These are phyloP conservation scores for Chrysoporthe cubensis DNA, from an alignment of 2,329 filamentous ascomycete genomes.

Conservation along the genomic window DNA sequence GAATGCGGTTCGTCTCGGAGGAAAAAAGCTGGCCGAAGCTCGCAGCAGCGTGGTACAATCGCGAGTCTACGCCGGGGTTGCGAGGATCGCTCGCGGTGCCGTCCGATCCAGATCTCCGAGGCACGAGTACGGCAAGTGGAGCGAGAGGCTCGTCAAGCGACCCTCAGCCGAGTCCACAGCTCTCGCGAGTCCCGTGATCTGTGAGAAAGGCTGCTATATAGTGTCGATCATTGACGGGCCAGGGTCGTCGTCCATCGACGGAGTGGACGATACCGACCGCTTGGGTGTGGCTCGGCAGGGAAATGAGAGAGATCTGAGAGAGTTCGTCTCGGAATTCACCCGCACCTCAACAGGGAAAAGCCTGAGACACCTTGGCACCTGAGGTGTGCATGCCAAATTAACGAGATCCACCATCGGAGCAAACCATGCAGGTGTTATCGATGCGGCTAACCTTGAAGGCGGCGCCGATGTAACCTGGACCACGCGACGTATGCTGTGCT, in stretches of 20 bases:
- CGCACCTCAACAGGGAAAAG: background rate
- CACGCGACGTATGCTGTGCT: background rate
- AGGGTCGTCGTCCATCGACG: background rate
- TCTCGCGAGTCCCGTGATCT: conserved; percentile 1
- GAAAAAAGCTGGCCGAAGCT: background rate
- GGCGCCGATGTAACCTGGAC: background rate
- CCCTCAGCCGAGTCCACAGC: background rate
- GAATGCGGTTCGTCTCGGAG: background rate
- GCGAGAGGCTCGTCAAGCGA: conserved; percentile 1
- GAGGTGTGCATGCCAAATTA: conserved; percentile 10
- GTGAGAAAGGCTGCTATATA: background rate
- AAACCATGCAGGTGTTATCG: conserved; percentile 6
- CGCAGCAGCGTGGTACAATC: background rate
- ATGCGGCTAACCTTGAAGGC: conserved; percentile 7
- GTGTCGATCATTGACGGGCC: background rate
- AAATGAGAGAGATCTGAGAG: background rate
- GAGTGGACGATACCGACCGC: background rate
- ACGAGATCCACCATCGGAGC: conserved; percentile 10
- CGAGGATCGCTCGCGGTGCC: background rate
- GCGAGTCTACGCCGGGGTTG: background rate
- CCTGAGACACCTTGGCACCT: conserved; percentile 7
- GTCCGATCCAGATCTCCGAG: background rate
- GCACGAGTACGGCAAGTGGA: background rate
- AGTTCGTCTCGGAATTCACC: conserved; percentile 3
- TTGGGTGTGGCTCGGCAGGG: background rate